Conservation (phyloP, 148 eudicot genomes). For the Rhododendron simsii region DNA sequence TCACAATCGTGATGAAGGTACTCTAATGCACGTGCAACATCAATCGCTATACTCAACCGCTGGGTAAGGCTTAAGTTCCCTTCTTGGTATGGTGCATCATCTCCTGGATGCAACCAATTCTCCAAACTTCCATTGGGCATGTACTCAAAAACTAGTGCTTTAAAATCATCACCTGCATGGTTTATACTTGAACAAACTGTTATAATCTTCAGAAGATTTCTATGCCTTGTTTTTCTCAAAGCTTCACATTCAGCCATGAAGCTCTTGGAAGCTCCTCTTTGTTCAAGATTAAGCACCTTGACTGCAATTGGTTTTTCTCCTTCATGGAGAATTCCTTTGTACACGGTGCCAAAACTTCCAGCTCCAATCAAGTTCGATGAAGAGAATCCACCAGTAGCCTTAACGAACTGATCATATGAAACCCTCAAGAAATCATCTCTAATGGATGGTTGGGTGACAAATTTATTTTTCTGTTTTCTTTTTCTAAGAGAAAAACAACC, state of each 20-base stretch:
- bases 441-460: neutral
- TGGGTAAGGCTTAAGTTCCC: neutral
- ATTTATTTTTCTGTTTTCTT: neutral
- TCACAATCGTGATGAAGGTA: neutral
- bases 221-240: neutral
- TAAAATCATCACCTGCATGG: neutral
- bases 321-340: neutral
- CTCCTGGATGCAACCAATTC: neutral
- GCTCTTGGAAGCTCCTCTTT: neutral
- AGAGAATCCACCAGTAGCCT: neutral
- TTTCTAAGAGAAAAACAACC: neutral
- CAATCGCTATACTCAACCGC: neutral
- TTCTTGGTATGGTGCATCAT: neutral
- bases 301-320: neutral
- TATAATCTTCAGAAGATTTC: slow-evolving; percentile 1
- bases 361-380: neutral
- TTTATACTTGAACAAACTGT: neutral
- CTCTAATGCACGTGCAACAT: neutral
- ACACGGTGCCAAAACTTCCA: neutral
- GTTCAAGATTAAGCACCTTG: neutral
- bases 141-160: neutral
- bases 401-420: neutral
- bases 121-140: no score
- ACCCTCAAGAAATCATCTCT: neutral
- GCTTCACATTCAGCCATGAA: slow-evolving; percentile 1